phyloP scores from a whole-genome alignment of 1,284 basidiomycete species.

The Exobasidium cylindrosporum region DNA sequence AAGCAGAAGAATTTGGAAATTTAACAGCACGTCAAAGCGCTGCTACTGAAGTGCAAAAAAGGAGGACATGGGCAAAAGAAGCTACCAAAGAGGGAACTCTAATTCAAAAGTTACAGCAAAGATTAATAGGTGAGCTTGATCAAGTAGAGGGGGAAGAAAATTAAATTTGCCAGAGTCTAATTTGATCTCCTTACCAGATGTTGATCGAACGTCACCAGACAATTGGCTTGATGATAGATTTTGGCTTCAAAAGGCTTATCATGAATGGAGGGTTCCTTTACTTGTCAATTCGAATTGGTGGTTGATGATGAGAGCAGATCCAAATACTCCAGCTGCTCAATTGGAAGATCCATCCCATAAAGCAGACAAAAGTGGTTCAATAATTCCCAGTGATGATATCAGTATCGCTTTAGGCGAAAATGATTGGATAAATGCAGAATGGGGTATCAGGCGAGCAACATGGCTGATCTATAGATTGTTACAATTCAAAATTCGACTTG shows the following conservation, averaged over 20 bases:
- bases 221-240: constrained; percentile 97
- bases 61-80: constrained; percentile 68
- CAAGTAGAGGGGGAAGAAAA: too few relatives aligned
- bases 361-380: constrained; percentile 20
- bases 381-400: constrained; percentile 60
- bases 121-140: constrained; percentile 72
- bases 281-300: constrained; percentile 96
- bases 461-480: constrained; percentile 76
- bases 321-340: constrained; percentile 56
- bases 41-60: constrained; percentile 63
- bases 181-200: constrained; percentile 62
- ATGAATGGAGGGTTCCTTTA: constrained; percentile 82
- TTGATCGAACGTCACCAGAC: constrained; percentile 78
- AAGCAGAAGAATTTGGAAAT: constrained; percentile 61
- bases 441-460: constrained; percentile 82
- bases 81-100: constrained; percentile 67
- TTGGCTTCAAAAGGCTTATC: constrained; percentile 86
- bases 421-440: constrained; percentile 58
- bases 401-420: constrained; percentile 53
- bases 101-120: constrained; percentile 71
- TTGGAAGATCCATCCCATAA: constrained; percentile 26
- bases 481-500: constrained; percentile 72
- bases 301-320: constrained; percentile 71
- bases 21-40: constrained; percentile 58
- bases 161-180: too few relatives aligned